Conservation (phyloP, 768 basidiomycete genomes). For the Bullera alba region DNA sequence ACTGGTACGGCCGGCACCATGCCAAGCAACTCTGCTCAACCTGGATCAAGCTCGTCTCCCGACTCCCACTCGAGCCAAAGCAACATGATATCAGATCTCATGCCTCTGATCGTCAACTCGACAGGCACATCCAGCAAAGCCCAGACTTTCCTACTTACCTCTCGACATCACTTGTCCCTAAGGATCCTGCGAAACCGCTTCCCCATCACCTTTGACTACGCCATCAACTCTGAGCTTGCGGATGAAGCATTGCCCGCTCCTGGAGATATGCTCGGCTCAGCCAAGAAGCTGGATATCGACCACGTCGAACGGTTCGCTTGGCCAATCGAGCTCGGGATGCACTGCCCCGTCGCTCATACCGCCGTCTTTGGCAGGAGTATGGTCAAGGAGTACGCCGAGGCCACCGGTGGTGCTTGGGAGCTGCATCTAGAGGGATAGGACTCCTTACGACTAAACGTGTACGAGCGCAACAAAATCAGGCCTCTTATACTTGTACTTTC, state of each 20-base stretch:
- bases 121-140: constrained; percentile 16
- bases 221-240: constrained; percentile 24
- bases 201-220: constrained; percentile 25
- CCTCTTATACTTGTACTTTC: too few species aligned
- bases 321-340: constrained; percentile 40
- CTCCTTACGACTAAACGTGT: neutral
- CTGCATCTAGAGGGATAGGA: neutral
- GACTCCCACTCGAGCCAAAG: constrained; percentile 3
- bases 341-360: constrained; percentile 24
- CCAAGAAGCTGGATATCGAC: constrained; percentile 29
- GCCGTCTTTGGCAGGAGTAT: constrained; percentile 31
- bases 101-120: constrained; percentile 16
- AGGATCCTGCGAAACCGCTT: constrained; percentile 14
- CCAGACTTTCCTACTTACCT: constrained; percentile 14
- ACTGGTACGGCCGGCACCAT: neutral
- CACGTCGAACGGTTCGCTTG: constrained; percentile 23
- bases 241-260: constrained; percentile 29
- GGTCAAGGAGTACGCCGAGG: constrained; percentile 27
- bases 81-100: constrained; percentile 17
- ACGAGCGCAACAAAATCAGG: too few species aligned
- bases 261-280: constrained; percentile 26
- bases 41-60: constrained; percentile 1
- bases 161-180: constrained; percentile 26
- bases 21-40: constrained; percentile 10
- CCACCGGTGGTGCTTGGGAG: constrained; percentile 22